Evolutionary conservation across 2,329 filamentous ascomycete genomes (phyloP).

Genomic region (Botrytis paeoniae): DNA sequence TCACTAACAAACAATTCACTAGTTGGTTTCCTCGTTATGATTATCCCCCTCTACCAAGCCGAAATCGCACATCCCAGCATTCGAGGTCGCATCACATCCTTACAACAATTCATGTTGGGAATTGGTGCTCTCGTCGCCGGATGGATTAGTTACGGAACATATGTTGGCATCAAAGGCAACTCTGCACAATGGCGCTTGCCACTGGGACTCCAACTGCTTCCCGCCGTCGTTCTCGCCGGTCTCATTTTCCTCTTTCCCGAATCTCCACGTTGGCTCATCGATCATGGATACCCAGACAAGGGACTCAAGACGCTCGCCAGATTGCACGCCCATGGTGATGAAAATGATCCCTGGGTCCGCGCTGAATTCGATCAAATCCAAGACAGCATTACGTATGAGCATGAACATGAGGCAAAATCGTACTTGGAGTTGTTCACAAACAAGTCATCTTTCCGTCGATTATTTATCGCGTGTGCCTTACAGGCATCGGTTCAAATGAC

Average conservation of each 20-base stretch:
- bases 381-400: constrained; percentile 58
- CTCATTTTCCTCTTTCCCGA: constrained; percentile 64
- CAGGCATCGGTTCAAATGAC: constrained; percentile 67
- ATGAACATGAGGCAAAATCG: constrained; percentile 56
- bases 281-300: constrained; percentile 53
- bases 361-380: constrained; percentile 64
- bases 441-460: constrained; percentile 58
- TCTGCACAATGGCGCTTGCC: constrained; percentile 38
- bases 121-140: constrained; percentile 69
- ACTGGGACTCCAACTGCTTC: constrained; percentile 56
- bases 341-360: constrained; percentile 57
- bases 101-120: constrained; percentile 82
- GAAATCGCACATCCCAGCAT: constrained; percentile 78
- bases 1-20: neutral
- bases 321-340: constrained; percentile 59
- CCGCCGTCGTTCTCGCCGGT: constrained; percentile 49
- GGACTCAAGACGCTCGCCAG: constrained; percentile 56
- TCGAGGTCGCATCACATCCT: constrained; percentile 65
- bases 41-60: constrained; percentile 50
- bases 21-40: constrained; percentile 24
- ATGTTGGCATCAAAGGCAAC: constrained; percentile 32
- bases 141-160: constrained; percentile 68
- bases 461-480: constrained; percentile 58
- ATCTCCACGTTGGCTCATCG: constrained; percentile 63
- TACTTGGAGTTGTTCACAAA: constrained; percentile 60